A percentile compares a stretch with the other conserved stretches of the same genome.
These are phyloP conservation scores for Heterobasidion occidentale DNA, from an alignment of 1,284 basidiomycete genomes.

Conservation along the genomic window DNA sequence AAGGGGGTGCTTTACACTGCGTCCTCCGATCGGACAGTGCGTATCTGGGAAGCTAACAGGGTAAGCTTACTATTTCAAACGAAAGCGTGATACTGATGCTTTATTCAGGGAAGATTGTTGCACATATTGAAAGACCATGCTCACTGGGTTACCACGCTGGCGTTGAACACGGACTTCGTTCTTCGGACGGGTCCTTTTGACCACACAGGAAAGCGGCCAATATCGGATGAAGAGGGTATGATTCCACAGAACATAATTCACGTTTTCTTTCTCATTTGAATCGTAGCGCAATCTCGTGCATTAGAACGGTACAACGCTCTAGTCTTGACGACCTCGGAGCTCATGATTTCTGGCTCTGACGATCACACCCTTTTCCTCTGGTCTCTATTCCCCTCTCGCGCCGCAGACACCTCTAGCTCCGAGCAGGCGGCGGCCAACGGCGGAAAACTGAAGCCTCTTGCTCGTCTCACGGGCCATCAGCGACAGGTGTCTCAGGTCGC, in stretches of 20 bases:
- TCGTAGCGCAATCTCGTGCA: constrained; percentile 66
- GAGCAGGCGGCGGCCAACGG: constrained; percentile 25
- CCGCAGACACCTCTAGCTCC: constrained; percentile 25
- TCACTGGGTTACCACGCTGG: constrained; percentile 97
- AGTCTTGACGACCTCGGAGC: constrained; percentile 65
- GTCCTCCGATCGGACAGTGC: constrained; percentile 88
- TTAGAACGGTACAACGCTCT: constrained; percentile 69
- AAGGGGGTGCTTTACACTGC: constrained; percentile 90
- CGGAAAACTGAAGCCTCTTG: constrained; percentile 76
- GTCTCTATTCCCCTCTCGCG: constrained; percentile 58
- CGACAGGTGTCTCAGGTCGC: constrained; percentile 93
- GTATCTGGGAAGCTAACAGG: constrained; percentile 85
- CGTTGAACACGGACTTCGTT: constrained; percentile 93
- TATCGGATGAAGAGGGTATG: constrained; percentile 73
- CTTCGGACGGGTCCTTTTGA: constrained; percentile 94
- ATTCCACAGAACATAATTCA: not conserved
- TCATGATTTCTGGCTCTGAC: constrained; percentile 90
- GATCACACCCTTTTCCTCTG: constrained; percentile 94
- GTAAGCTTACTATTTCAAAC: too few species aligned
- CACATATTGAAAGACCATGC: constrained; percentile 90
- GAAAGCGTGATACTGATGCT: constrained; percentile 3
- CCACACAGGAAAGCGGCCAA: constrained; percentile 70
- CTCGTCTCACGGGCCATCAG: constrained; percentile 91
- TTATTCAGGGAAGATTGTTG: constrained; percentile 49
- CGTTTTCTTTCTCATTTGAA: not conserved